These are phyloP conservation scores for Fusarium xyrophilum DNA, from an alignment of 2,329 filamentous ascomycete species.

Conservation along the genomic window DNA sequence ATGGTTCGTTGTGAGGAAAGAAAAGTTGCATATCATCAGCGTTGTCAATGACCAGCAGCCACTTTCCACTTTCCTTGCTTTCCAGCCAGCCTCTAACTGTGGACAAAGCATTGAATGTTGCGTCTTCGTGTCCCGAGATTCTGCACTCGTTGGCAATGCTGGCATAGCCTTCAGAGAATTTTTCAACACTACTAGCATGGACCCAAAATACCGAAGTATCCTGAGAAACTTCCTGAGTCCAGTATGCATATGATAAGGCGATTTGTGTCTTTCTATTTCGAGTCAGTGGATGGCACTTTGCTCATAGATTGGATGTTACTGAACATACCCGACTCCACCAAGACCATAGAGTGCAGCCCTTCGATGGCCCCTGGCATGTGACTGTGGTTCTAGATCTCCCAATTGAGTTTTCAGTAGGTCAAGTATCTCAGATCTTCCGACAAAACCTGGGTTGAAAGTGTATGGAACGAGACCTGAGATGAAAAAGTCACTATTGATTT, in stretches of 20 bases:
- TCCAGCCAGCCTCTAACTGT: slow-evolving; percentile 46
- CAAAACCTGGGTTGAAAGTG: slow-evolving; percentile 14
- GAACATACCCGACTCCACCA: slow-evolving; percentile 30
- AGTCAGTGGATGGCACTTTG: no score
- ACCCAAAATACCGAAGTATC: slow-evolving; percentile 46
- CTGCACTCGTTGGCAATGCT: slow-evolving; percentile 43
- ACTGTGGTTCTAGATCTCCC: fast-evolving
- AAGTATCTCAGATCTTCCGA: slow-evolving; percentile 14
- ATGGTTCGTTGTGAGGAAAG: background rate
- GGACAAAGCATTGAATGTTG: slow-evolving; percentile 35
- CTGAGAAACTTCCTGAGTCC: background rate
- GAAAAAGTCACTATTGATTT: no score
- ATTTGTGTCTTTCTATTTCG: slow-evolving; percentile 23
- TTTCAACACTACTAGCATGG: slow-evolving; percentile 41
- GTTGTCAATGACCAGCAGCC: slow-evolving; percentile 35
- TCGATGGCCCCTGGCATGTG: background rate
- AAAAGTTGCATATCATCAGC: slow-evolving; percentile 34
- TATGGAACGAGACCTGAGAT: slow-evolving; percentile 18
- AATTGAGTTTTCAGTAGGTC: slow-evolving; percentile 9
- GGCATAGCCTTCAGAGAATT: slow-evolving; percentile 45
- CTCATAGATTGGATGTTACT: no score
- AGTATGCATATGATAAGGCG: slow-evolving; percentile 27
- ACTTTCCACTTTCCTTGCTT: background rate
- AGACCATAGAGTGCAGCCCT: slow-evolving; percentile 20
- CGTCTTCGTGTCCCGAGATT: slow-evolving; percentile 38